Percentiles rank a stretch among this genome's conserved stretches.
phyloP scores from a whole-genome alignment of 805 yeast genomes.

The Saccharomycopsis malanga region DNA sequence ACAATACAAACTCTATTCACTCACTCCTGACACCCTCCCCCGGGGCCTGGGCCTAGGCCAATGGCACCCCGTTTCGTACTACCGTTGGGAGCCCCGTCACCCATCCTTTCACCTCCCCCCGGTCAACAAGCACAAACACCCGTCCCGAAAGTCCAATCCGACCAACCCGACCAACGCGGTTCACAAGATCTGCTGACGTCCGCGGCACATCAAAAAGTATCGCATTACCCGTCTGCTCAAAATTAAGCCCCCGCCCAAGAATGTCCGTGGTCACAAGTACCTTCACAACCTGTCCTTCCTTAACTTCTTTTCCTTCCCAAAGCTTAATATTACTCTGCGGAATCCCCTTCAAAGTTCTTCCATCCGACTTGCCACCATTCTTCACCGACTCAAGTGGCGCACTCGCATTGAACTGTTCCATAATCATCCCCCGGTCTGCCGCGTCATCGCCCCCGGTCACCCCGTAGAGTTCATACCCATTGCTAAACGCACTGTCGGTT shows the following conservation, averaged over 20 bases:
- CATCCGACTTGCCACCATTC: neutral
- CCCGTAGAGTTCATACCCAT: conserved; percentile 54
- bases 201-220: conserved; percentile 80
- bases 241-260: conserved; percentile 84
- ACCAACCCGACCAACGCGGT: conserved; percentile 92
- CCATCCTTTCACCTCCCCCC: conserved; percentile 65
- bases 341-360: neutral
- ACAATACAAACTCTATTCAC: too few relatives aligned
- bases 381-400: neutral
- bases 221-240: conserved; percentile 73
- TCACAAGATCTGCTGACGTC: conserved; percentile 79
- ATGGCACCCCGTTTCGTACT: conserved; percentile 35
- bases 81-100: conserved; percentile 73
- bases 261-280: conserved; percentile 84
- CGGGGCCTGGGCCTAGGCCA: too few relatives aligned
- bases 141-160: conserved; percentile 86
- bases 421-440: conserved; percentile 44
- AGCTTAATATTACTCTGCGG: conserved; percentile 16
- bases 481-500: conserved; percentile 27
- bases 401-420: conserved; percentile 3
- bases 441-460: conserved; percentile 60
- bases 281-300: conserved; percentile 34
- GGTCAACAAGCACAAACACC: conserved; percentile 71
- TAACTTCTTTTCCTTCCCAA: conserved; percentile 23
- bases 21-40: too few relatives aligned